These are phyloP conservation scores for Solanum sejunctum DNA, from an alignment of 257 asterid species.

Conservation along the genomic window DNA sequence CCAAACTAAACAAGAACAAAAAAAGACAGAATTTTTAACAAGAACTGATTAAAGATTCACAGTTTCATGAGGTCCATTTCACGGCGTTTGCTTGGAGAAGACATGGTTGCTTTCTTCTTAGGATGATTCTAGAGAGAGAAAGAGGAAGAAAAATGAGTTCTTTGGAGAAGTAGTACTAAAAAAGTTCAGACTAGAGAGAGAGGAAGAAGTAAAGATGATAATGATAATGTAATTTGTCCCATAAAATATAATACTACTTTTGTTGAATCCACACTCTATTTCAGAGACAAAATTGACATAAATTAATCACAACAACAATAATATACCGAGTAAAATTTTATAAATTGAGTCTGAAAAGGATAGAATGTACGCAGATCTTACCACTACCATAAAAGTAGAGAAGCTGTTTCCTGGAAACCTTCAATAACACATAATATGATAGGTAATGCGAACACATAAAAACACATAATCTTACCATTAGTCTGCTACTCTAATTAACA, in stretches of 20 bases:
- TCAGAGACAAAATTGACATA: too few species aligned
- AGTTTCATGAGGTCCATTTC: constrained; percentile 98
- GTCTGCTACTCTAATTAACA: too few species aligned
- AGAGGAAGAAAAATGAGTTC: neutral
- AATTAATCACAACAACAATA: too few species aligned
- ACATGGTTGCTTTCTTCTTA: constrained; percentile 32
- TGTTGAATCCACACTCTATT: too few species aligned
- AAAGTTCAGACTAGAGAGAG: neutral
- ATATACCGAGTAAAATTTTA: too few species aligned
- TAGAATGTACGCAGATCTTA: too few species aligned
- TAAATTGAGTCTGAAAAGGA: too few species aligned
- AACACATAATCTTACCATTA: too few species aligned
- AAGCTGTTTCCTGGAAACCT: too few species aligned
- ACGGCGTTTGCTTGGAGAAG: constrained; percentile 98
- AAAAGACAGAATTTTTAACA: neutral
- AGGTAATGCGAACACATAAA: too few species aligned
- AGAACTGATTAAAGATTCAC: constrained; percentile 28
- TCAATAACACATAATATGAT: too few species aligned
- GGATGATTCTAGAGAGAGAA: neutral
- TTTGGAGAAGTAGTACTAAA: constrained; percentile 2
- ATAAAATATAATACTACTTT: neutral
- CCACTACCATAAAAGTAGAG: too few species aligned
- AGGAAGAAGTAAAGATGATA: neutral
- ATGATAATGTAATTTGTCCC: neutral
- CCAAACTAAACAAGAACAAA: neutral